A percentile compares a stretch with the other conserved stretches of the same genome.
Evolutionary conservation across 2,329 filamentous ascomycete genomes (phyloP).

Genomic region (Talaromyces amestolkiae): DNA sequence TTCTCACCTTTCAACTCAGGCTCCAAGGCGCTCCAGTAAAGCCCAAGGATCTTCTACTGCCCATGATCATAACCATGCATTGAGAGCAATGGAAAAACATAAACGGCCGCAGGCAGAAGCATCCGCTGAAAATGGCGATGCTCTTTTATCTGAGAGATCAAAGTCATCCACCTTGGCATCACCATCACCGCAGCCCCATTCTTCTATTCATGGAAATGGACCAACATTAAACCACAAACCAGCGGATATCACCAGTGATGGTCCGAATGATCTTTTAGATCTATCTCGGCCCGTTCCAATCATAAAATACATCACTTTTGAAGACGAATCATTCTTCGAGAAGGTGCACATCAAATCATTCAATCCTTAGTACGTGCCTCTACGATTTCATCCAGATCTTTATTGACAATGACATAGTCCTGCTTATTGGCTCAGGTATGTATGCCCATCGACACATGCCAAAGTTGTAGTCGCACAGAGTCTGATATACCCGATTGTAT

Average conservation of each 20-base stretch:
- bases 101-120: background rate
- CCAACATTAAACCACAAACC: background rate
- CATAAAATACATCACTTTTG: background rate
- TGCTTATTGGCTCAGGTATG: conserved; percentile 18
- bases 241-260: background rate
- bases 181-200: background rate
- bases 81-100: background rate
- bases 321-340: background rate
- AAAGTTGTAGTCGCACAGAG: background rate
- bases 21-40: background rate
- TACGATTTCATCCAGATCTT: background rate
- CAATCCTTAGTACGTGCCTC: conserved; percentile 9
- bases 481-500: background rate
- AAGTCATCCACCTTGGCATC: background rate
- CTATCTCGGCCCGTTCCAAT: background rate
- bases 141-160: background rate
- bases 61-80: background rate
- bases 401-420: conserved; percentile 10
- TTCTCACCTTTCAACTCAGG: background rate
- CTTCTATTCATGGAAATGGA: background rate
- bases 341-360: conserved; percentile 8
- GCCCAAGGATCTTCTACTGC: background rate
- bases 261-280: background rate
- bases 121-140: background rate
- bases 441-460: background rate